phyloP scores from a whole-genome alignment of 805 yeast genomes.

The Yarrowia porcina region DNA sequence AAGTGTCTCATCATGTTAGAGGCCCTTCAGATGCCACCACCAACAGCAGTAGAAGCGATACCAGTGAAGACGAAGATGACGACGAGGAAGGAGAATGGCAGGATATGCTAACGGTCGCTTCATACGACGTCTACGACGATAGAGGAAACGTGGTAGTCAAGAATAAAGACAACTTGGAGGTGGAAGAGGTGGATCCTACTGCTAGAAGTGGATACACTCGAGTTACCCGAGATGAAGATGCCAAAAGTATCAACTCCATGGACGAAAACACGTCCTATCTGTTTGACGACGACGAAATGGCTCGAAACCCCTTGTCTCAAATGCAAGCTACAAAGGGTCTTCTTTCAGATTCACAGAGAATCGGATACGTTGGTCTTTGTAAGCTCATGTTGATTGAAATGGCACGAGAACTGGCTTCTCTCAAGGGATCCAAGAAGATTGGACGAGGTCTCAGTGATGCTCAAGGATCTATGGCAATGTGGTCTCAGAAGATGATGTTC shows the following conservation, averaged over 20 bases:
- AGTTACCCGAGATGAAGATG: constrained; percentile 81
- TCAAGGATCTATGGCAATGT: constrained; percentile 75
- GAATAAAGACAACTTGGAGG: constrained; percentile 30
- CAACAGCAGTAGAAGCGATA: background rate
- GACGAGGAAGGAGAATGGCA: constrained; percentile 57
- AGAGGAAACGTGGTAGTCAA: constrained; percentile 47
- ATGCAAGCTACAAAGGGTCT: constrained; percentile 75
- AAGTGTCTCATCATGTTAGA: constrained; percentile 13
- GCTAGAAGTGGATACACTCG: constrained; percentile 79
- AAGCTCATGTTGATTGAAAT: constrained; percentile 72
- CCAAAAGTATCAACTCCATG: constrained; percentile 52
- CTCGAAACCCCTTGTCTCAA: constrained; percentile 56
- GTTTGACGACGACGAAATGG: constrained; percentile 46
- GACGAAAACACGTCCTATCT: constrained; percentile 57
- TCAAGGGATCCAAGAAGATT: constrained; percentile 36
- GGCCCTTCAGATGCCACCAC: constrained; percentile 10
- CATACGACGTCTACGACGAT: constrained; percentile 74
- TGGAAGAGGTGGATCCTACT: constrained; percentile 38
- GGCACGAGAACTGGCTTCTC: constrained; percentile 71
- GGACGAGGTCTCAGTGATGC: constrained; percentile 51
- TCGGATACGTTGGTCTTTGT: constrained; percentile 86
- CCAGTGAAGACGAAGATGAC: constrained; percentile 11
- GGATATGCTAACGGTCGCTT: constrained; percentile 78
- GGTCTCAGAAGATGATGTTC: constrained; percentile 73
- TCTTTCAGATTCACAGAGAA: constrained; percentile 77